phyloP scores from a whole-genome alignment of 2,329 filamentous ascomycete genomes.

The Ascochyta viciae-villosae region DNA sequence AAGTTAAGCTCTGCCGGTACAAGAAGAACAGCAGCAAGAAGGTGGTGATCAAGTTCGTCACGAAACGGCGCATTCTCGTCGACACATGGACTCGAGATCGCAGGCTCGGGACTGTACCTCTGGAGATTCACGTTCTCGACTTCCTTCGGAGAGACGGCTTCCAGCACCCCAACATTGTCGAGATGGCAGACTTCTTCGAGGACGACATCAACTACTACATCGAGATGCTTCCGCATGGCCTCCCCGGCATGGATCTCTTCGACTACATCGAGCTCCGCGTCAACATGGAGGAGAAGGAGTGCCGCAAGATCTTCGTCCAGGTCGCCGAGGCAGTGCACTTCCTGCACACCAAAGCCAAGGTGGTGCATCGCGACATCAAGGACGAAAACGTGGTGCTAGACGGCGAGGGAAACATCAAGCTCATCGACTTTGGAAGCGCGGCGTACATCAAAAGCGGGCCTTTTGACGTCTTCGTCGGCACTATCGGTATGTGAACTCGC shows the following conservation, averaged over 20 bases:
- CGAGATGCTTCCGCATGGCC: conserved; percentile 93
- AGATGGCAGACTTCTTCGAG: conserved; percentile 74
- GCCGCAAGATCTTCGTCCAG: conserved; percentile 92
- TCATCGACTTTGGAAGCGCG: conserved; percentile 97
- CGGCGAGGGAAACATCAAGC: conserved; percentile 91
- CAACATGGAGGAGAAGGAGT: conserved; percentile 96
- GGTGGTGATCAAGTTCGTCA: conserved; percentile 96
- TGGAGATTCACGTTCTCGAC: conserved; percentile 97
- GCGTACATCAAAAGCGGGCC: conserved; percentile 98
- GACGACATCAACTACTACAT: conserved; percentile 97
- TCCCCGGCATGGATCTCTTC: conserved; percentile 97
- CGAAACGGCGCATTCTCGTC: conserved; percentile 93
- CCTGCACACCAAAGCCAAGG: conserved; percentile 85
- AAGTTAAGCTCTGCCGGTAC: conserved; percentile 92
- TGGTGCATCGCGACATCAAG: conserved; percentile 98
- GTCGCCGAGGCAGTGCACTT: conserved; percentile 90
- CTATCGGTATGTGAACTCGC: conserved; percentile 74
- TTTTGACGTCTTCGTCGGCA: conserved; percentile 98
- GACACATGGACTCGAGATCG: conserved; percentile 98
- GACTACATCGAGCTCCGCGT: conserved; percentile 97
- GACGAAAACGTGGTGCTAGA: conserved; percentile 98
- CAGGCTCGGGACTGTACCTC: conserved; percentile 87
- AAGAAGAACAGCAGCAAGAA: conserved; percentile 78
- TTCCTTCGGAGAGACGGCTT: conserved; percentile 79
- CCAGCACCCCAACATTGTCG: conserved; percentile 70